Percentiles rank a stretch among this genome's conserved stretches.
Conservation (phyloP, 441 rosid species). For the Melastoma candidum region DNA sequence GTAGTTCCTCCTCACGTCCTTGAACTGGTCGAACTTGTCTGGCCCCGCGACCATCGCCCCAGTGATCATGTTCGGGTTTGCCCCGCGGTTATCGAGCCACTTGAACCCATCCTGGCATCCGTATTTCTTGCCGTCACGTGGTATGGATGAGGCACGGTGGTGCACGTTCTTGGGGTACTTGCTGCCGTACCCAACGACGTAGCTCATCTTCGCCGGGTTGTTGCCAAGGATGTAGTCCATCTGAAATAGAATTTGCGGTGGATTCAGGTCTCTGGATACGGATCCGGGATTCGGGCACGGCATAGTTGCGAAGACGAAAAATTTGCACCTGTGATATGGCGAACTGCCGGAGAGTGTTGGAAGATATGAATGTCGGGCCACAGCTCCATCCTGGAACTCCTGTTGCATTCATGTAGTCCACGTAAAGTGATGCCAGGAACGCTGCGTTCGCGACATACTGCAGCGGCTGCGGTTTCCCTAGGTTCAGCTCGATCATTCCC, state of each 20-base stretch:
- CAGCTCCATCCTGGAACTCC: constrained; percentile 62
- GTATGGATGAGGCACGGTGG: constrained; percentile 82
- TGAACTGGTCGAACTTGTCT: constrained; percentile 49
- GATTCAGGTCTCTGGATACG: neutral
- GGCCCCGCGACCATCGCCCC: constrained; percentile 96
- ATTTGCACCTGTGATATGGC: constrained; percentile 55
- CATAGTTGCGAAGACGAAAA: neutral
- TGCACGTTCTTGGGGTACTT: constrained; percentile 67
- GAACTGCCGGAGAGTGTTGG: constrained; percentile 32
- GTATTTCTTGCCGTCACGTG: constrained; percentile 34
- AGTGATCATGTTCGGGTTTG: constrained; percentile 59
- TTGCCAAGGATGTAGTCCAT: constrained; percentile 66
- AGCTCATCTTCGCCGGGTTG: constrained; percentile 79
- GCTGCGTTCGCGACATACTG: constrained; percentile 70
- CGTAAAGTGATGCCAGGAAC: constrained; percentile 66
- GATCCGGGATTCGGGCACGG: neutral
- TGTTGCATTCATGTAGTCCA: constrained; percentile 61
- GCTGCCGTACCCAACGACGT: constrained; percentile 60
- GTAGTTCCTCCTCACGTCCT: constrained; percentile 37
- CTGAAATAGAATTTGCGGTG: constrained; percentile 20
- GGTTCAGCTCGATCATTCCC: constrained; percentile 54
- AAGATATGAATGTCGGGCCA: constrained; percentile 36
- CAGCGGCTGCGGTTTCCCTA: constrained; percentile 48
- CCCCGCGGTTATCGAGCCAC: constrained; percentile 48
- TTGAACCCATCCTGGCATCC: constrained; percentile 66